Percentiles rank a stretch among this genome's conserved stretches.
phyloP scores from a whole-genome alignment of 179 eudicot species.

The Pouteria campechiana region DNA sequence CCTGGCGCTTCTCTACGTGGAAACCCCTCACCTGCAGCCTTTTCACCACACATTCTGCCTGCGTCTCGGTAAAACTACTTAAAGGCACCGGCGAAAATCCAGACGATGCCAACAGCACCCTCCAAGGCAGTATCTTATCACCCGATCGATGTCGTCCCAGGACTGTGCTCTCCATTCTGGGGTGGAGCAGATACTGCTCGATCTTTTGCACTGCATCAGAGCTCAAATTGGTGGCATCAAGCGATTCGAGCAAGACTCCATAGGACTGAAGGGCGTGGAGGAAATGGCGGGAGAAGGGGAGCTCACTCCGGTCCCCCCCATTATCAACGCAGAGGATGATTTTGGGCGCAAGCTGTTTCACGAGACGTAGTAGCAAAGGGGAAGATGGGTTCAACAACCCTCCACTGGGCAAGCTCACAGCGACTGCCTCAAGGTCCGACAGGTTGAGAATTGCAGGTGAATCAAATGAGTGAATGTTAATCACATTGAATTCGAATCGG shows the following conservation, averaged over 20 bases:
- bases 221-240: slow-evolving; percentile 60
- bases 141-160: slow-evolving; percentile 41
- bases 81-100: slow-evolving; percentile 55
- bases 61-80: slow-evolving; percentile 82
- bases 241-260: slow-evolving; percentile 54
- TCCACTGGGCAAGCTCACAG: slow-evolving; percentile 69
- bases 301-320: slow-evolving; percentile 67
- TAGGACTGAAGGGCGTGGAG: slow-evolving; percentile 64
- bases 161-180: slow-evolving; percentile 54
- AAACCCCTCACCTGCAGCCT: slow-evolving; percentile 75
- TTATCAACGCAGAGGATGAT: slow-evolving; percentile 70
- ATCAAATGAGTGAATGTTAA: slow-evolving; percentile 50
- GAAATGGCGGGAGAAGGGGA: slow-evolving; percentile 67
- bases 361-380: slow-evolving; percentile 48
- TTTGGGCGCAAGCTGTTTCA: slow-evolving; percentile 64
- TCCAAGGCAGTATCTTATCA: slow-evolving; percentile 81
- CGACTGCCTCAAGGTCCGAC: slow-evolving; percentile 54
- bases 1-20: slow-evolving; percentile 76
- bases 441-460: slow-evolving; percentile 37
- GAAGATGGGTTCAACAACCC: slow-evolving; percentile 34
- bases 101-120: slow-evolving; percentile 48
- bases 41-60: slow-evolving; percentile 81
- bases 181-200: slow-evolving; percentile 75
- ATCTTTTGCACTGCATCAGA: slow-evolving; percentile 46
- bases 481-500: slow-evolving; percentile 52